Conservation (phyloP, 208 protist genomes). For the Entamoeba nuttalli region DNA sequence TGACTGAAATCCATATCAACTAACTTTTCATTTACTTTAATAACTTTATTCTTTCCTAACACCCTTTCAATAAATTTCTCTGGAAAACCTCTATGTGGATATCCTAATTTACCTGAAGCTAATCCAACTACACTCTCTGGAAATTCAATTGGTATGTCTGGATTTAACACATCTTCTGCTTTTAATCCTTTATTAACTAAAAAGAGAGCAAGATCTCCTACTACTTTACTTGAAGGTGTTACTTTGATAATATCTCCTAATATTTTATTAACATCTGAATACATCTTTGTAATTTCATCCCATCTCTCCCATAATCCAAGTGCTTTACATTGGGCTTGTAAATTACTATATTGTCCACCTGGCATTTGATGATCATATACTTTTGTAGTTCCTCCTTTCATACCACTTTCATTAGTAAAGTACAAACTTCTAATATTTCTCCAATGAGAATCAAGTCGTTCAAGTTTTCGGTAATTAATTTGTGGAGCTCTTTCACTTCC, state of each 20-base stretch:
- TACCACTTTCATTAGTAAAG: background rate
- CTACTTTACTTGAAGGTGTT: constrained; percentile 40
- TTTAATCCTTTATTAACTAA: constrained; percentile 25
- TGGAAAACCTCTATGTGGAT: constrained; percentile 35
- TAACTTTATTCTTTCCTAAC: background rate
- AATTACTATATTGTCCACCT: constrained; percentile 63
- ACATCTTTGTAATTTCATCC: constrained; percentile 25
- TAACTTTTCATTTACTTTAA: background rate
- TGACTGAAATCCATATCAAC: no score
- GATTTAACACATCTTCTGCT: constrained; percentile 17
- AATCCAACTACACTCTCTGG: constrained; percentile 31
- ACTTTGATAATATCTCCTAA: constrained; percentile 55
- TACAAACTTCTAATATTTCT: constrained; percentile 24
- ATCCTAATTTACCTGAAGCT: constrained; percentile 29
- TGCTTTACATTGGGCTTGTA: constrained; percentile 55
- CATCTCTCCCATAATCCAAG: constrained; percentile 46
- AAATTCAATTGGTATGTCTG: constrained; percentile 11
- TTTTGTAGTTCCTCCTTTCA: constrained; percentile 18
- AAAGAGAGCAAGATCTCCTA: constrained; percentile 32
- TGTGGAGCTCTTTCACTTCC: background rate
- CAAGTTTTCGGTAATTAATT: background rate
- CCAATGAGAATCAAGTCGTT: constrained; percentile 7
- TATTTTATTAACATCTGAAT: constrained; percentile 41
- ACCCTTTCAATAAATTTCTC: constrained; percentile 15
- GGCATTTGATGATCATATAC: constrained; percentile 55